These are phyloP conservation scores for Camelina hispida DNA, from an alignment of 345 rosid species.

Conservation along the genomic window DNA sequence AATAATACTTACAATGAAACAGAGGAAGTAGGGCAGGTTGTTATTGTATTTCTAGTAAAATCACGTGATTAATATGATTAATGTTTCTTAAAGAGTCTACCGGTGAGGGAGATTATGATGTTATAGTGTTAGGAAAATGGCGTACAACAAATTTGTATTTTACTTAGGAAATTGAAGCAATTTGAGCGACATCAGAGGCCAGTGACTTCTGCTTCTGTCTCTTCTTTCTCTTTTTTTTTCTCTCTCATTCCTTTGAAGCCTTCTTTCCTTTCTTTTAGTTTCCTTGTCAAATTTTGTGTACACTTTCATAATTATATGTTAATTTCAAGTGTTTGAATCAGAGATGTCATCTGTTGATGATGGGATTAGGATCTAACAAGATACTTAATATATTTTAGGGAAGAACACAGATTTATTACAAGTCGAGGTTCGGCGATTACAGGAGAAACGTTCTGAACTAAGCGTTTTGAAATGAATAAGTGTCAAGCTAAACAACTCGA, in stretches of 20 bases:
- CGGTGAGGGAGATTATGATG: constrained; percentile 12
- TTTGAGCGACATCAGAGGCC: constrained; percentile 13
- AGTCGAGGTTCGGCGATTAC: too few species aligned
- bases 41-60: neutral
- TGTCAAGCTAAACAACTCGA: too few species aligned
- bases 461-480: too few species aligned
- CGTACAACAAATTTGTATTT: constrained; percentile 28
- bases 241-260: constrained; percentile 9
- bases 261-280: neutral
- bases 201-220: constrained; percentile 5
- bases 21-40: neutral
- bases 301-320: neutral
- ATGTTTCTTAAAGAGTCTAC: constrained; percentile 24
- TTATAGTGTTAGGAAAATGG: constrained; percentile 20
- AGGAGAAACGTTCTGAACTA: too few species aligned
- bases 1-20: neutral
- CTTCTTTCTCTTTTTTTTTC: neutral
- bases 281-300: neutral
- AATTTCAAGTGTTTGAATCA: neutral
- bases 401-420: too few species aligned
- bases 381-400: too few species aligned
- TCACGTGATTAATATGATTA: constrained; percentile 33
- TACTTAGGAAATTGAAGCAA: constrained; percentile 27
- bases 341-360: too few species aligned
- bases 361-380: too few species aligned